Evolutionary conservation across 441 rosid species (phyloP), one percentile per base, ranked within the genome.

Genomic region (Syzygium malaccense): DNA sequence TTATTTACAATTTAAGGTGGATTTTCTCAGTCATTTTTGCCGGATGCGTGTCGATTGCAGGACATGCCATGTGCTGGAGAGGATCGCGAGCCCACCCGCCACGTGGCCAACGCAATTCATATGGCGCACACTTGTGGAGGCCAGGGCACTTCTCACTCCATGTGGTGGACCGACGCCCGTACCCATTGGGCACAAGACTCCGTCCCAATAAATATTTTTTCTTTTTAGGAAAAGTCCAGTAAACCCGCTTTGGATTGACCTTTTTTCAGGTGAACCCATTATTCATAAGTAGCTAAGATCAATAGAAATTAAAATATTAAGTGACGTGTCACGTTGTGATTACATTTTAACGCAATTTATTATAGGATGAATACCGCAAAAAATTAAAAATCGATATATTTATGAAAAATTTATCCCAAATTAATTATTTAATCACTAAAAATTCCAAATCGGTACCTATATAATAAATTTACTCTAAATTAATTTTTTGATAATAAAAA

Each of bases 371-470:
- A 45, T 45, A 45, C 8, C 48, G 9, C 2, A 0, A 45, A 45
- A 45, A 45, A 45, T 0, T 1, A 2, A 0, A 45, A 45, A 45
- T 2, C 0, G 48, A 45, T 45, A 45, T 45, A 45, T 45, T 7
- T 45, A 7, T 45, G 2, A 45, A 0, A 45, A 45, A 45, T 45
- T 45, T 45, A 7, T 9, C 48, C 0, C 9, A 45, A 45, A 45
- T 2, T 45, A 45, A 45, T 45, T 45, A 7, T 45, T 45, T 45
- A 45, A 45, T 7, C 48, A 45, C 9, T 45, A 7, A 45, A 45
- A 45, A 7, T 2, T 0, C 9, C 10, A 45, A 45, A 45, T 0
- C 9, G 2, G 9, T 7, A 45, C 9, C n/a, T n/a, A 45, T 7
- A 7, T 45, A 45, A 45, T 1, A 45, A 45, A 7, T 45, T 45